Evolutionary conservation across 371 early-diverging fungal species (phyloP), one percentile per base, ranked within the genome.

Genomic region (Mucor mucedo): DNA sequence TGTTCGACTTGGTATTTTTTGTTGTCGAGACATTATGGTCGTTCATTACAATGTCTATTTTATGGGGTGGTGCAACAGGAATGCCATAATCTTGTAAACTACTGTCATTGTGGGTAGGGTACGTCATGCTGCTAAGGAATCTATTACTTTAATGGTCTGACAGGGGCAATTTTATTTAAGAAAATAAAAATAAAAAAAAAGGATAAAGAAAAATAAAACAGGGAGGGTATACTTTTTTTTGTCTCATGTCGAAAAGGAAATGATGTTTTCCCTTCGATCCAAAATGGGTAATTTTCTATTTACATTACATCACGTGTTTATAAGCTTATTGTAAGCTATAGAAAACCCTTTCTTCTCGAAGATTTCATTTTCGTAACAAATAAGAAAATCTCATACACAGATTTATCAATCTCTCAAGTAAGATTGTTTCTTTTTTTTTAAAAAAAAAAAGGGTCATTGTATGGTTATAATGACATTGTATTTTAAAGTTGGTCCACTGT

Each of bases 21-120:
- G 13, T 56, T 8, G 54, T 5, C 33, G 44, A 11, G 30, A 30
- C 4, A 13, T 28, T 28, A 21, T 29, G 9, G 32, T 67, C 62
- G 35, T 57, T 47, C 62, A 57, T 66, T 52, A 61, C 67, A 66
- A 53, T 41, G 16, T 59, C 55, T 58, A 41, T 11, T 39, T 3
- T 6, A 33, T 65, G 41, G 4, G 58, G 67, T 47, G 58, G 32
- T 58, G 62, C 67, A 57, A 66, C 52, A 39, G 67, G 67, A 47
- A 66, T 66, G 29, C 53, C 45, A 14, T 52, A 60, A 38, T 66
- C 14, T 28, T 52, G 27, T 39, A 14, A 16, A 21, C n/a, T 40
- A 44, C 33, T 55, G n/a, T 55, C 55, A 7, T 53, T 21, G 32
- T 44, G n/a, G 28, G n/a, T 27, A 9, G 13, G 44, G 5, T 65